Base-by-base conservation (phyloP, 2,329 filamentous ascomycete species). In the Nectriaceae sp. region DNA sequence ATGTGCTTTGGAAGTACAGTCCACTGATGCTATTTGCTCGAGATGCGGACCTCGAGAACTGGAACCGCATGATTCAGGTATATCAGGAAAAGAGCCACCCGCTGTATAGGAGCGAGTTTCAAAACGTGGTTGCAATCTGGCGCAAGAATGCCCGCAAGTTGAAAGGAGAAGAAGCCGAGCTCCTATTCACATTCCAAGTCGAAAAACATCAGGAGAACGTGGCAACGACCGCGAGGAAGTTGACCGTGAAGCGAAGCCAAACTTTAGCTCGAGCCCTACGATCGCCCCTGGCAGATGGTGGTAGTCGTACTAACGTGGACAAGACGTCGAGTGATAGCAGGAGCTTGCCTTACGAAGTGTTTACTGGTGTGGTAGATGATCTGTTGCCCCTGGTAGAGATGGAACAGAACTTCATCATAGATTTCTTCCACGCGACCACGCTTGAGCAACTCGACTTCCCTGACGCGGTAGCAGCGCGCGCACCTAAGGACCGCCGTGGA, bases 331-430 rank as follows among this genome's bases (percentile, higher is more conserved):
- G 82, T 40, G 84, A 87, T 56, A 84, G 83, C 45, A 83, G 84
- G 60, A 80, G 88, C 49, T 79, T 88, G 56, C 84, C 89, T 0
- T 93, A 85, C 59, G 91, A 96, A 68, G 84, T 90, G 3, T 96
- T 97, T 68, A 78, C 83, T 1, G 85, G 85, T 31, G 84, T 90
- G 11, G 72, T 97, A 52, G 88, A 94, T 48, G 90, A 97, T 61
- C 82, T 94, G 55, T 74, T 92, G 38, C 89, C 88, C 5, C 78
- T 96, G 47, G 85, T 97, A 49, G 86, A 90, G 59, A 92, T 93
- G 67, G 94, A 99, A 70, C 93, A 99, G 67, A 97, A 97, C 65
- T 99, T 97, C 65, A 78, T 97, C 41, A 85, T 96, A n/a, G 90
- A 96, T 59, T 94, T 97, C 68, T 97, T 97, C 79, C 93, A 97